These are phyloP conservation scores for Phaffomyces antillensis DNA, from an alignment of 805 yeast genomes.

Conservation along the genomic window DNA sequence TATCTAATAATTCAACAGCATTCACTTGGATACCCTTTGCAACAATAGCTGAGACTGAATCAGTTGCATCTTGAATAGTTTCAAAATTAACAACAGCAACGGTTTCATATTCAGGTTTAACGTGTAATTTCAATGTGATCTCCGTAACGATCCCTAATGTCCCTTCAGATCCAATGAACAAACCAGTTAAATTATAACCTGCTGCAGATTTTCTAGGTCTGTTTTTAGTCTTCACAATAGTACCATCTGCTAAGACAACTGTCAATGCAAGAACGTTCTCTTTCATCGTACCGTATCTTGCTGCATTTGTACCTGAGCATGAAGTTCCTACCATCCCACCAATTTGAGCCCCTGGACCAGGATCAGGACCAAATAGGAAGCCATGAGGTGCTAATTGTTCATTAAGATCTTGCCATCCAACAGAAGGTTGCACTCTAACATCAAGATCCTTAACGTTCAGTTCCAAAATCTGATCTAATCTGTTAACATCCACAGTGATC, in stretches of 20 bases:
- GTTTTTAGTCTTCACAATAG: slow-evolving; percentile 63
- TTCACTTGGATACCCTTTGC: slow-evolving; percentile 58
- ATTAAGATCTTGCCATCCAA: slow-evolving; percentile 69
- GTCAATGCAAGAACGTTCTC: slow-evolving; percentile 64
- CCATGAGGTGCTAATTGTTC: slow-evolving; percentile 42
- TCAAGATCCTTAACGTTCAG: slow-evolving; percentile 63
- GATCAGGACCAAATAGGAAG: slow-evolving; percentile 67
- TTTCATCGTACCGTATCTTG: slow-evolving; percentile 73
- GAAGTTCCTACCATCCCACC: slow-evolving; percentile 76
- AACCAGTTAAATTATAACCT: slow-evolving; percentile 71
- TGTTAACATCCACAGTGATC: slow-evolving; percentile 55
- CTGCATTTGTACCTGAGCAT: slow-evolving; percentile 77
- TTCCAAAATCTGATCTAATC: slow-evolving; percentile 50
- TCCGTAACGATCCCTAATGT: slow-evolving; percentile 75
- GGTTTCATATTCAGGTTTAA: slow-evolving; percentile 55
- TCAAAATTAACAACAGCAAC: slow-evolving; percentile 68
- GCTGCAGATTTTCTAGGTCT: slow-evolving; percentile 76
- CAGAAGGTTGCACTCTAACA: slow-evolving; percentile 69
- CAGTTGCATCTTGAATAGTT: slow-evolving; percentile 61
- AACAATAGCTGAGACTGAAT: slow-evolving; percentile 56
- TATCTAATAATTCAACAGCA: slow-evolving; percentile 71
- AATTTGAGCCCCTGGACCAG: slow-evolving; percentile 75
- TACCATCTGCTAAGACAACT: slow-evolving; percentile 76
- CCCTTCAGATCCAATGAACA: slow-evolving; percentile 74
- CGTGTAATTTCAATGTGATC: slow-evolving; percentile 64